phyloP scores from a whole-genome alignment of 1,284 basidiomycete genomes.

The Cryptococcus sp. region DNA sequence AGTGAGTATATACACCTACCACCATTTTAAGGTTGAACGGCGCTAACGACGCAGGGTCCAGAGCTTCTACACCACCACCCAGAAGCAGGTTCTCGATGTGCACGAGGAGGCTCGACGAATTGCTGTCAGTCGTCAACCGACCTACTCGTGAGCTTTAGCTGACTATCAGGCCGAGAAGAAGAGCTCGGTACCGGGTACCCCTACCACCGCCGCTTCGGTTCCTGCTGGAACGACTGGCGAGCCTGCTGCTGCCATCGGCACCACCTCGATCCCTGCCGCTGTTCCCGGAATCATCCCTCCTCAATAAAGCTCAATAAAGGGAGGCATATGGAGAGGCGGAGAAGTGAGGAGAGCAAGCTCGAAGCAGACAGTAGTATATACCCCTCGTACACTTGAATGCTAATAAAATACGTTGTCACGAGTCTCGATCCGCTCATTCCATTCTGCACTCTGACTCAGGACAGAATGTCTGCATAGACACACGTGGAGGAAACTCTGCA shows the following conservation, averaged over 20 bases:
- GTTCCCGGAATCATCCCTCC: slow-evolving; percentile 7
- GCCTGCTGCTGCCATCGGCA: slow-evolving; percentile 10
- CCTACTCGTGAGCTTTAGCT: not conserved
- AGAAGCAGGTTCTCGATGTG: slow-evolving; percentile 59
- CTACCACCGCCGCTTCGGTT: slow-evolving; percentile 11
- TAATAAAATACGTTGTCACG: not conserved
- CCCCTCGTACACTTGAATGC: not conserved
- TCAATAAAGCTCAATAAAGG: not conserved
- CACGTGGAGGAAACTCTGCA: too few species aligned
- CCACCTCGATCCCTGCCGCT: slow-evolving; percentile 8
- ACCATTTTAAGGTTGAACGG: too few species aligned
- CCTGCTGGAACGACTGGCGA: slow-evolving; percentile 15
- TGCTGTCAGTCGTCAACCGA: slow-evolving; percentile 33
- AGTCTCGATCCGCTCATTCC: too few species aligned
- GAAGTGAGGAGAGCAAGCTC: too few species aligned
- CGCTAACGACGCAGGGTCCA: slow-evolving; percentile 37
- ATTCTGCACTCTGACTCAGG: too few species aligned
- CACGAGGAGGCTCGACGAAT: slow-evolving; percentile 52
- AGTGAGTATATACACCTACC: slow-evolving; percentile 43
- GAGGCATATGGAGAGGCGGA: too few species aligned
- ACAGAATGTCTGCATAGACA: not conserved
- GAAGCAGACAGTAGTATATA: not conserved
- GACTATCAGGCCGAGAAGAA: slow-evolving; percentile 37
- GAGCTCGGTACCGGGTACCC: slow-evolving; percentile 10
- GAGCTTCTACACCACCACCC: slow-evolving; percentile 61